Conservation (phyloP, 1,139 yeast genomes). For the Suhomyces anneliseae region DNA sequence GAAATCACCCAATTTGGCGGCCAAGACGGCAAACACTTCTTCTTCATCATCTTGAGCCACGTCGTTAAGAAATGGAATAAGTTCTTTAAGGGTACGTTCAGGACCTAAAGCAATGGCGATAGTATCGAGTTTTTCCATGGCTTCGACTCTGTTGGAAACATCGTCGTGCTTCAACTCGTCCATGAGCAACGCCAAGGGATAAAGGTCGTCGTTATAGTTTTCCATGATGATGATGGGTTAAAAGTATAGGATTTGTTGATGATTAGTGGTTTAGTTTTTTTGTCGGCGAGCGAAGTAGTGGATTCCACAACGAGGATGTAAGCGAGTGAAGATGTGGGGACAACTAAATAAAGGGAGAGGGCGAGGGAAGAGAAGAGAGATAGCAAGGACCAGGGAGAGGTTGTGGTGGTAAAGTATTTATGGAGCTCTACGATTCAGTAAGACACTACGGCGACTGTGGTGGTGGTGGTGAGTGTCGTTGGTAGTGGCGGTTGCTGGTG, state of each 20-base stretch:
- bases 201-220: slow-evolving; percentile 62
- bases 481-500: too few relatives aligned
- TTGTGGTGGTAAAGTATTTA: too few relatives aligned
- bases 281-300: background rate
- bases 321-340: too few relatives aligned
- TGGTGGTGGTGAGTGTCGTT: too few relatives aligned
- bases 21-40: slow-evolving; percentile 92
- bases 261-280: background rate
- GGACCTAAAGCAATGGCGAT: slow-evolving; percentile 95
- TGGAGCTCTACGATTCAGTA: too few relatives aligned
- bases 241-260: background rate
- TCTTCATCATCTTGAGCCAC: slow-evolving; percentile 98
- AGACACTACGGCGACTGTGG: too few relatives aligned
- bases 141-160: slow-evolving; percentile 87
- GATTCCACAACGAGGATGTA: background rate
- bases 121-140: slow-evolving; percentile 92
- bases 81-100: slow-evolving; percentile 84
- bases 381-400: too few relatives aligned
- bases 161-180: slow-evolving; percentile 96
- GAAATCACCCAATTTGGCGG: slow-evolving; percentile 85
- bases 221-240: slow-evolving; percentile 28
- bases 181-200: slow-evolving; percentile 93
- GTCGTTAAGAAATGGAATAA: slow-evolving; percentile 80
- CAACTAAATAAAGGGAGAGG: too few relatives aligned
- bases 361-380: too few relatives aligned